Conservation (phyloP, 129 eudicot genomes). For the Artemisia annua region DNA sequence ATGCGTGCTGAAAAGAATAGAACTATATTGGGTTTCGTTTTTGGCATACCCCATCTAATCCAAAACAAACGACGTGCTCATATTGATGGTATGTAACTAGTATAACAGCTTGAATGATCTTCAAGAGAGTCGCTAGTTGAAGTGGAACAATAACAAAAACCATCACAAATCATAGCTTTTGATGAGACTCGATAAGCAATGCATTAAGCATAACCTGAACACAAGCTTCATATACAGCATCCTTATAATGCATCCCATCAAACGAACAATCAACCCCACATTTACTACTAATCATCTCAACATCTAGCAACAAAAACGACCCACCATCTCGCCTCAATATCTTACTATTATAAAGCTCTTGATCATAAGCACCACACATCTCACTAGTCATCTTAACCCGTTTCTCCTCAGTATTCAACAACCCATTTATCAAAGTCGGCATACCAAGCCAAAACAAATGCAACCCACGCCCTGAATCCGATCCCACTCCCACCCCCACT, state of each 20-base stretch:
- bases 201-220: constrained; percentile 90
- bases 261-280: constrained; percentile 72
- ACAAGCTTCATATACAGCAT: constrained; percentile 71
- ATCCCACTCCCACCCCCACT: constrained; percentile 35
- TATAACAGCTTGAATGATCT: neutral
- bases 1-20: constrained; percentile 28
- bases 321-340: constrained; percentile 76
- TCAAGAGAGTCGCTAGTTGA: constrained; percentile 18
- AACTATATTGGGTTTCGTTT: constrained; percentile 28
- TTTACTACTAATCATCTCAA: constrained; percentile 44
- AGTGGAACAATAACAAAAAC: constrained; percentile 6
- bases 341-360: constrained; percentile 57
- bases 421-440: constrained; percentile 69
- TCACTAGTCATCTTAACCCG: constrained; percentile 66
- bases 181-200: constrained; percentile 84
- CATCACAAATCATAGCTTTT: constrained; percentile 47
- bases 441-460: constrained; percentile 93
- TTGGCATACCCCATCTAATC: neutral
- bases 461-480: constrained; percentile 39
- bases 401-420: constrained; percentile 88
- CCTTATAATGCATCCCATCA: constrained; percentile 94
- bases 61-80: neutral
- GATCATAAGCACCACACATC: constrained; percentile 46
- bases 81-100: neutral
- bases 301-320: constrained; percentile 66